These are phyloP conservation scores for Coniella vitis DNA, from an alignment of 2,329 filamentous ascomycete genomes.

Conservation along the genomic window DNA sequence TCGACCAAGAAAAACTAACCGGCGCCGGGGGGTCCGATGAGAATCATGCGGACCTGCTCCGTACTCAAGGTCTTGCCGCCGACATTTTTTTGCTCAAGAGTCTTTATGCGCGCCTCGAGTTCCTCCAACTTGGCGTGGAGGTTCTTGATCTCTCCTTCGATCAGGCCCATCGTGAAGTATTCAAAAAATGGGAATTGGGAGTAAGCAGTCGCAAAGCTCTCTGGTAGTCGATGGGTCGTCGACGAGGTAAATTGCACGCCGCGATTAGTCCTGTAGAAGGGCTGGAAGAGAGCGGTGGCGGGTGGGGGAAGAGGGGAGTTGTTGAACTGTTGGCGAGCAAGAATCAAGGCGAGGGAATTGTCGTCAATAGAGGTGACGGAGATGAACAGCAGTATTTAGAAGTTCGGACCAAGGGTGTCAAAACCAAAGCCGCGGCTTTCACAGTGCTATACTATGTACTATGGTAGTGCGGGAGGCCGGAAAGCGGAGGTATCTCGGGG, in stretches of 20 bases:
- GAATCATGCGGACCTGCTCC: constrained; percentile 83
- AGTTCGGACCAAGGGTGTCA: constrained; percentile 1
- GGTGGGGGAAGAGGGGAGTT: constrained; percentile 5
- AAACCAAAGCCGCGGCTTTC: constrained; percentile 5
- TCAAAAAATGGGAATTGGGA: not conserved
- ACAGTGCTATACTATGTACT: not conserved
- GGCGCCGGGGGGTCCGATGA: constrained; percentile 95
- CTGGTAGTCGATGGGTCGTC: not conserved
- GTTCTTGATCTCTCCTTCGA: constrained; percentile 77
- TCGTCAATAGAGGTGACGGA: not conserved
- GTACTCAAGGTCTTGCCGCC: constrained; percentile 45
- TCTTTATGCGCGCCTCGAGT: constrained; percentile 79
- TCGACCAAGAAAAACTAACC: constrained; percentile 45
- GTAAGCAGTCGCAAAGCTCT: constrained; percentile 1
- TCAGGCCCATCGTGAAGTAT: constrained; percentile 67
- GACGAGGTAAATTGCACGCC: not conserved
- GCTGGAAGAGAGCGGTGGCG: not conserved
- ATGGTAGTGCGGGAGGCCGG: too few species aligned
- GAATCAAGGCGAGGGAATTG: not conserved
- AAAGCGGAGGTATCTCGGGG: not conserved
- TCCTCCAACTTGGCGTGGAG: constrained; percentile 77
- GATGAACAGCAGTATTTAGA: not conserved
- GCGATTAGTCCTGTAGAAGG: not conserved
- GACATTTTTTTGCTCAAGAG: constrained; percentile 70
- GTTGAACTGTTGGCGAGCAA: not conserved